Conservation (phyloP, 768 basidiomycete species). For the Tulasnella sp. region DNA sequence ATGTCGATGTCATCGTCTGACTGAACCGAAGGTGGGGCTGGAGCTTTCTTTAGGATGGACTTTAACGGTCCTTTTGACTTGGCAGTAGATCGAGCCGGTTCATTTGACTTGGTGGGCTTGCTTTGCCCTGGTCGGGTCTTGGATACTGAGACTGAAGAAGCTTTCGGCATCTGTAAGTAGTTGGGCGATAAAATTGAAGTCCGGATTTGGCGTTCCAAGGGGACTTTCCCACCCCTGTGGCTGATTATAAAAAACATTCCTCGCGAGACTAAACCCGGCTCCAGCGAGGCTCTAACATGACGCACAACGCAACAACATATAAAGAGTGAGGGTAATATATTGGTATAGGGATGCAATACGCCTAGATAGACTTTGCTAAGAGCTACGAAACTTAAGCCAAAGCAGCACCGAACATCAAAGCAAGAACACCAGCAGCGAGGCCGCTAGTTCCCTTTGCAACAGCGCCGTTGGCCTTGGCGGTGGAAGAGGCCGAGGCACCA, state of each 20-base stretch:
- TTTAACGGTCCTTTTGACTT: background rate
- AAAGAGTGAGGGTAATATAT: too few species aligned
- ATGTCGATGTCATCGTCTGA: background rate
- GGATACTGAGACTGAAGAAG: background rate
- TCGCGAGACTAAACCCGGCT: too few species aligned
- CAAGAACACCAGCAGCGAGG: background rate
- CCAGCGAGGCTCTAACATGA: too few species aligned
- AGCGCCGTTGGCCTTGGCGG: background rate
- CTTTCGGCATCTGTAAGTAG: background rate
- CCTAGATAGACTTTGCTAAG: too few species aligned
- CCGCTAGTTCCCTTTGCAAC: conserved; percentile 1
- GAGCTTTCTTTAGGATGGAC: background rate
- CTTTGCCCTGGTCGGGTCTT: background rate
- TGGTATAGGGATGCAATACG: too few species aligned
- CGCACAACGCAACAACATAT: too few species aligned
- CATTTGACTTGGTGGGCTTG: background rate
- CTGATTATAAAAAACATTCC: too few species aligned
- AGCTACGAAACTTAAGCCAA: background rate
- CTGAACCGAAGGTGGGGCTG: background rate
- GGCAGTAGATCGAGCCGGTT: background rate
- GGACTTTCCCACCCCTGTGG: background rate
- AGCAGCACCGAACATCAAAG: background rate
- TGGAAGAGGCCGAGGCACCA: conserved; percentile 27
- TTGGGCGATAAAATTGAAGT: background rate
- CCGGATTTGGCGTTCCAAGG: background rate